Evolutionary conservation across 331 rosid genomes (phyloP).

Genomic region (Saraca asoca): DNA sequence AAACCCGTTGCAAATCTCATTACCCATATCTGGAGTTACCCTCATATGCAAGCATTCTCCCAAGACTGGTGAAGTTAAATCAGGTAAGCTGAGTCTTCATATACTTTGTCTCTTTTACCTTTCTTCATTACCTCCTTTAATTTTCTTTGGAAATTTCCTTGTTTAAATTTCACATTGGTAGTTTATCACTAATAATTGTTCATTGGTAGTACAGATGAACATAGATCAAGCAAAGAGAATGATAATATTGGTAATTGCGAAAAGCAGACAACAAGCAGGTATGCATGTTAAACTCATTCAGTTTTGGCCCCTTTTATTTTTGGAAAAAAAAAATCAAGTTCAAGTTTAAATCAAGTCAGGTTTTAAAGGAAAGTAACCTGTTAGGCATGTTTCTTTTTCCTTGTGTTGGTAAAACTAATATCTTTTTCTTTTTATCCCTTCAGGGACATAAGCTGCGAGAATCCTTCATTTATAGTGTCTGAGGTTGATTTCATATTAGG

Average conservation of each 20-base stretch:
- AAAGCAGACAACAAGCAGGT: slow-evolving; percentile 45
- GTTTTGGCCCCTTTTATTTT: not conserved
- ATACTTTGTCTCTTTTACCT: slow-evolving; percentile 7
- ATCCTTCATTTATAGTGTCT: slow-evolving; percentile 53
- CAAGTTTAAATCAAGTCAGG: not conserved
- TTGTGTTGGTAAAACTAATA: slow-evolving; percentile 18
- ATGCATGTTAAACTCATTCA: slow-evolving; percentile 11
- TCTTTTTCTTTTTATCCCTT: slow-evolving; percentile 36
- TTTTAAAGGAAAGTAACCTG: not conserved
- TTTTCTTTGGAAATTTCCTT: slow-evolving; percentile 15
- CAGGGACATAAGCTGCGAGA: slow-evolving; percentile 55
- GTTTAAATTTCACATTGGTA: slow-evolving; percentile 14
- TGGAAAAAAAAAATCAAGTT: not conserved
- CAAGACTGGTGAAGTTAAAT: slow-evolving; percentile 48
- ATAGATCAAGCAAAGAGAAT: slow-evolving; percentile 36
- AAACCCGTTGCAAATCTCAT: no score
- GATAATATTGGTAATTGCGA: slow-evolving; percentile 39
- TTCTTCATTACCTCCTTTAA: slow-evolving; percentile 13
- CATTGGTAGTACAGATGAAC: slow-evolving; percentile 57
- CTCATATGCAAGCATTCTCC: slow-evolving; percentile 59
- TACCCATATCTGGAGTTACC: no score
- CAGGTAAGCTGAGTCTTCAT: slow-evolving; percentile 53
- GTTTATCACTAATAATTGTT: slow-evolving; percentile 26
- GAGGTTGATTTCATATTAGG: slow-evolving; percentile 70
- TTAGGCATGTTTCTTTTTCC: slow-evolving; percentile 8